Evolutionary conservation across 108 stramenopile species (phyloP), one percentile per base, ranked within the genome.

Genomic region (Schizochytrium sp.): DNA sequence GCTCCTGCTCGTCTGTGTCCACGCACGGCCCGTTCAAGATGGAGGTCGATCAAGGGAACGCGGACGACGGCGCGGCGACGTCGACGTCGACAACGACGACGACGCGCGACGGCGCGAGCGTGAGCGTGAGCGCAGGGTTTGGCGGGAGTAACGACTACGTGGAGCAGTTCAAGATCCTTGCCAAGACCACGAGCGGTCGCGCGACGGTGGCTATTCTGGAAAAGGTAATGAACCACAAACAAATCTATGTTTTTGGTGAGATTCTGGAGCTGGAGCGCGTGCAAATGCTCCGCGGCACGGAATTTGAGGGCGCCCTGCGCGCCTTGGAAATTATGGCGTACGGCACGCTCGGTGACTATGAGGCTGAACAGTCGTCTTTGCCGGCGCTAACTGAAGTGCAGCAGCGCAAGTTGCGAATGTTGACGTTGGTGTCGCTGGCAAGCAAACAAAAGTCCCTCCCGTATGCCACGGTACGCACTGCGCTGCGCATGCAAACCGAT

Each of bases 151-250:
- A 83, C 51, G 76, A 47, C 51, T 83, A 53, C 23, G 76, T 83
- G 76, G 76, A 83, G 28, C 76, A 53, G 51, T 53, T 83, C 4
- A 83, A 83, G 51, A 53, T 83, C 23, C 45, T 83, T 0, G 76
- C 76, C 45, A 83, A 53, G 76, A 47, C 76, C 3, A 53, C 51
- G 23, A 83, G 76, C 48, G 76, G 76, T 18, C 45, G 51, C 48
- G 76, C 76, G 19, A 83, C 76, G 45, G 23, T 28, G 51, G 76
- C 76, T 12, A 83, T 83, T 45, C 48, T 83, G 45, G 76, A 83
- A 23, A 83, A 83, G 51, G 76, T 83, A 6, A 47, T 83, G 48
- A 83, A 83, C 16, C 76, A 83, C 76, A 83, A 83, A 45, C 76
- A 83, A 53, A 83, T 83, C 45, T 83, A 53, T 34, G 76, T 83